phyloP scores from a whole-genome alignment of 768 basidiomycete species.

The Cantharellus anzutake region DNA sequence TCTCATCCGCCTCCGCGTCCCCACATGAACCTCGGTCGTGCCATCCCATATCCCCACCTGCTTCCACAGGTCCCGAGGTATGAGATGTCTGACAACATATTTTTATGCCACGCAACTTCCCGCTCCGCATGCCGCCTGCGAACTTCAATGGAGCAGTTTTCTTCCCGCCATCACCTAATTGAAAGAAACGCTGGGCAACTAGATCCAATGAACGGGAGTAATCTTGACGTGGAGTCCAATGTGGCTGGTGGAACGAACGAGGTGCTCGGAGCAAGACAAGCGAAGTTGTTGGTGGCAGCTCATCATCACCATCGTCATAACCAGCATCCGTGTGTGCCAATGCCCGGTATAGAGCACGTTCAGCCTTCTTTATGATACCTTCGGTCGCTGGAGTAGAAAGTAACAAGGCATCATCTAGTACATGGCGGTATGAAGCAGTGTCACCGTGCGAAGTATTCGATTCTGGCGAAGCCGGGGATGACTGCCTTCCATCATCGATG shows the following conservation, averaged over 20 bases:
- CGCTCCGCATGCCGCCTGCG: neutral
- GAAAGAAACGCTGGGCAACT: no score
- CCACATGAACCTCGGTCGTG: no score
- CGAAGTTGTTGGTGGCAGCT: conserved; percentile 4
- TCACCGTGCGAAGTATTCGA: neutral
- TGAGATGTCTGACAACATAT: neutral
- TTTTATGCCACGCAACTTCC: neutral
- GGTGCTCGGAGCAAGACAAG: conserved; percentile 8
- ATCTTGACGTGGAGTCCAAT: neutral
- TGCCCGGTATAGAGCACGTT: neutral
- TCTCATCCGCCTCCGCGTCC: conserved; percentile 5
- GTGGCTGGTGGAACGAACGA: neutral
- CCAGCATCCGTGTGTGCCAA: neutral
- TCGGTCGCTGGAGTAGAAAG: neutral
- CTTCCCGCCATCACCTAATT: no score
- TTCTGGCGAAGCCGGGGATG: no score
- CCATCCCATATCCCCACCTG: no score
- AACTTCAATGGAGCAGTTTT: neutral
- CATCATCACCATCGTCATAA: neutral
- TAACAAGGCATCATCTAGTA: neutral
- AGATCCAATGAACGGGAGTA: neutral
- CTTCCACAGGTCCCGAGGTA: no score
- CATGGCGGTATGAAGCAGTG: neutral
- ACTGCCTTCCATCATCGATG: neutral
- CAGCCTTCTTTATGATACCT: neutral